A percentile compares a stretch with the other conserved stretches of the same genome.
These are phyloP conservation scores for Powellomyces hirtus DNA, from an alignment of 192 early-diverging fungal species.

Conservation along the genomic window DNA sequence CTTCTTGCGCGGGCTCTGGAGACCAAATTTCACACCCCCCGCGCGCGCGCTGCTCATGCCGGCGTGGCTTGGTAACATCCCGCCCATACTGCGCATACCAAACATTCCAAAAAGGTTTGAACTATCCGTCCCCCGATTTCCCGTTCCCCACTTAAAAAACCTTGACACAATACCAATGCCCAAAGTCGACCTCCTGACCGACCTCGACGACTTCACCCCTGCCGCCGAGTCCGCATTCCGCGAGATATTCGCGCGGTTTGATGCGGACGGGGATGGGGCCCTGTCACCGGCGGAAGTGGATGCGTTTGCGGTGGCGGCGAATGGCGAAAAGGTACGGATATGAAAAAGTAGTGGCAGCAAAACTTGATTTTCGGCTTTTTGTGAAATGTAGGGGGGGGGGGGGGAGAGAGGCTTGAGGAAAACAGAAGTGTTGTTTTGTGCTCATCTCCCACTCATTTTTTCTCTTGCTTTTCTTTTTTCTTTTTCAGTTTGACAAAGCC, in stretches of 20 bases:
- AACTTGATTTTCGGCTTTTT: not conserved
- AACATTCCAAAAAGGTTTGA: too few relatives aligned
- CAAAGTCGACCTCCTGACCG: slow-evolving; percentile 29
- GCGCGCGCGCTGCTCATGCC: too few relatives aligned
- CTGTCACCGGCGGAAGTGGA: slow-evolving; percentile 54
- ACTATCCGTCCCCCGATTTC: too few relatives aligned
- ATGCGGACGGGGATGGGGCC: slow-evolving; percentile 56
- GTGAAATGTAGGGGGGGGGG: too few relatives aligned
- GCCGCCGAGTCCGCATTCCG: slow-evolving; percentile 47
- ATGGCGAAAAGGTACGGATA: slow-evolving; percentile 53
- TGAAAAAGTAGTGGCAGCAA: too few relatives aligned
- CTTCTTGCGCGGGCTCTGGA: too few relatives aligned
- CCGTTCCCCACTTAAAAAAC: slow-evolving; percentile 18
- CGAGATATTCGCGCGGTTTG: slow-evolving; percentile 66
- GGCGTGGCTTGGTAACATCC: too few relatives aligned
- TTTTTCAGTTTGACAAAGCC: slow-evolving; percentile 35
- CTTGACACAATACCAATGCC: not conserved
- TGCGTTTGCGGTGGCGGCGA: slow-evolving; percentile 57
- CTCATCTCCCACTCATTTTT: not conserved
- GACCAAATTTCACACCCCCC: too few relatives aligned
- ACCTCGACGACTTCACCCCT: slow-evolving; percentile 49
- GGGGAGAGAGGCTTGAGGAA: too few relatives aligned
- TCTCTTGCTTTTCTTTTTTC: not conserved
- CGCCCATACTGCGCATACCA: too few relatives aligned
- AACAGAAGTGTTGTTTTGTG: not conserved